A percentile compares a stretch with the other conserved stretches of the same genome.
phyloP scores from a whole-genome alignment of 1,284 basidiomycete species.

The Austroboletus novae-zelandiae region DNA sequence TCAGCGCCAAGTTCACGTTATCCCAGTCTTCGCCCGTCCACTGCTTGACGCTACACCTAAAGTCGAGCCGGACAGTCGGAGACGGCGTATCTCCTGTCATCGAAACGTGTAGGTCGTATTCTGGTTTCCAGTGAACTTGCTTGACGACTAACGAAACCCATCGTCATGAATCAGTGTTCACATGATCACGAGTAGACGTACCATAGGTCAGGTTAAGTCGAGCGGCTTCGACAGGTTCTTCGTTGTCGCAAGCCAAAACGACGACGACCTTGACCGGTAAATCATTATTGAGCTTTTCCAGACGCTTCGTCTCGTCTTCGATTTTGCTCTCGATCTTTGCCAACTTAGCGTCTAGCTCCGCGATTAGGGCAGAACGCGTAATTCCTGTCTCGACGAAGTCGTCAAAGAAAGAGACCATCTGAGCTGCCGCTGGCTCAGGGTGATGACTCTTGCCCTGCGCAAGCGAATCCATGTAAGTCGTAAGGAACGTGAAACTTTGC shows the following conservation, averaged over 20 bases:
- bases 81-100: slow-evolving; percentile 13
- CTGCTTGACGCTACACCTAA: slow-evolving; percentile 21
- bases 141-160: slow-evolving; percentile 7
- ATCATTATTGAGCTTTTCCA: not conserved
- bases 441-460: slow-evolving; percentile 16
- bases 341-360: slow-evolving; percentile 19
- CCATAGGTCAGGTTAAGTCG: slow-evolving; percentile 23
- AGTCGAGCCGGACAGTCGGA: slow-evolving; percentile 13
- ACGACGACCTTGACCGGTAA: slow-evolving; percentile 9
- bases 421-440: slow-evolving; percentile 10
- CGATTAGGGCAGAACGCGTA: slow-evolving; percentile 13
- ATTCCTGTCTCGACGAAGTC: slow-evolving; percentile 23
- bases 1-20: slow-evolving; percentile 17
- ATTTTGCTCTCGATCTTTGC: slow-evolving; percentile 11
- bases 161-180: not conserved
- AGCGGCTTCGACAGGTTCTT: slow-evolving; percentile 4
- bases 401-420: slow-evolving; percentile 22
- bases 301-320: slow-evolving; percentile 10
- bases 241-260: slow-evolving; percentile 6
- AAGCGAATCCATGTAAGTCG: slow-evolving; percentile 29
- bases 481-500: slow-evolving; percentile 22
- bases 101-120: slow-evolving; percentile 18
- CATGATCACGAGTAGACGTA: not conserved
- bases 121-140: slow-evolving; percentile 18
- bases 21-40: slow-evolving; percentile 26